Conservation (phyloP, 768 basidiomycete species). For the Amanita muscaria region DNA sequence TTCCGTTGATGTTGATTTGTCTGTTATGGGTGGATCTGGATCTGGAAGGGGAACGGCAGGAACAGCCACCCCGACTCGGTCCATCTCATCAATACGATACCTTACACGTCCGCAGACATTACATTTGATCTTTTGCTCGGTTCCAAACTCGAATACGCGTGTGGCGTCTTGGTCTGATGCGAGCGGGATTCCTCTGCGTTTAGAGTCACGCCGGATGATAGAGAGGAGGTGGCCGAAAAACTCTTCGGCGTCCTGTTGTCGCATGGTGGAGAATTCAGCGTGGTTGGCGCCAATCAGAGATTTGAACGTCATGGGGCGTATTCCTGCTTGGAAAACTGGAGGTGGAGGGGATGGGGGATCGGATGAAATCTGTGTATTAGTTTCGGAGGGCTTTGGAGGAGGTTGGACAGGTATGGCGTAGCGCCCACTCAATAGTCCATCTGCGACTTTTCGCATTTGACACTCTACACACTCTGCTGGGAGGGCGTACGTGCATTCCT, state of each 20-base stretch:
- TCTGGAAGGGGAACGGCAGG: constrained; percentile 40
- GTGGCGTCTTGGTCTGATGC: constrained; percentile 51
- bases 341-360: constrained; percentile 26
- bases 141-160: constrained; percentile 65
- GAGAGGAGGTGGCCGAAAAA: constrained; percentile 81
- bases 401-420: constrained; percentile 75
- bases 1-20: too few species aligned
- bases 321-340: constrained; percentile 73
- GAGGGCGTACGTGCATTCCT: constrained; percentile 51
- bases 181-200: constrained; percentile 16
- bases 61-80: constrained; percentile 74
- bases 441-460: constrained; percentile 87
- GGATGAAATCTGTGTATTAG: too few species aligned
- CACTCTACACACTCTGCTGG: constrained; percentile 90
- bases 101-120: constrained; percentile 68
- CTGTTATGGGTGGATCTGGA: too few species aligned
- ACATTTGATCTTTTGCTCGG: constrained; percentile 87
- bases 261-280: constrained; percentile 91
- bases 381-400: too few species aligned
- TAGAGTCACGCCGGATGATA: constrained; percentile 55
- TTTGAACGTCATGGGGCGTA: constrained; percentile 81
- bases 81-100: constrained; percentile 69
- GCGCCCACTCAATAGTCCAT: constrained; percentile 87
- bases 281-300: constrained; percentile 87
- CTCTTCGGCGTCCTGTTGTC: constrained; percentile 95